Evolutionary conservation across 2,329 filamentous ascomycete species (phyloP), one percentile per base, ranked within the genome.

Genomic region (Capronia epimyces): DNA sequence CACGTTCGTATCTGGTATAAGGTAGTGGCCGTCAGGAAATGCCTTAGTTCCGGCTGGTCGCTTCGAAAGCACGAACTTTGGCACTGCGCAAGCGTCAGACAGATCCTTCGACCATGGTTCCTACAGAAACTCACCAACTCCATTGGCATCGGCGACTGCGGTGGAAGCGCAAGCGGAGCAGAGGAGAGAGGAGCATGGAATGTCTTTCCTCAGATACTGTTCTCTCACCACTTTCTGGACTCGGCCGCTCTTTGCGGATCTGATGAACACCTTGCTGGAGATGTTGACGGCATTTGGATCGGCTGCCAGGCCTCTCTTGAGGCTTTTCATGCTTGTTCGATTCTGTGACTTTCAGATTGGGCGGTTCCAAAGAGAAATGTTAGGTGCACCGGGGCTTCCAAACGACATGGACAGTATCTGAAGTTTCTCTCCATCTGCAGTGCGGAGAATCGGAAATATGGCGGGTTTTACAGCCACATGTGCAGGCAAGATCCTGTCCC

Each of bases 211-310:
- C 55, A 98, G 78, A 71, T 98, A 98, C 57, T 97, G 79, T 75
- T 98, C 93, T 64, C 90, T 83, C 60, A 98, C 93, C 65, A 98
- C 94, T 77, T 98, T 98, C 70, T 97, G 93, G 53, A 97, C 91
- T 74, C 96, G 96, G 70, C 93, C 93, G 69, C 83, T 93, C 71
- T 88, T 90, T 42, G 91, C 95, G 21, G 93, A 96, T 54, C 93
- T 82, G 58, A 98, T 87, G 66, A 94, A 98, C 63, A 94, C 83
- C 73, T 97, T 98, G 79, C 86, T 96, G 25, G 89, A 91, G 59
- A 97, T 85, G 65, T 86, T 95, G 41, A 84, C 76, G 24, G 83
- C 78, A 49, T 74, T 70, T 3, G 75, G 73, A 55, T 81, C 78
- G 13, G 74, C 70, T 43, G 73, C 70, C 63, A 66, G 74, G 48